Evolutionary conservation across 1,139 yeast species (phyloP), one percentile per base, ranked within the genome.

Genomic region (Yamadazyma kanchanaburiensis): DNA sequence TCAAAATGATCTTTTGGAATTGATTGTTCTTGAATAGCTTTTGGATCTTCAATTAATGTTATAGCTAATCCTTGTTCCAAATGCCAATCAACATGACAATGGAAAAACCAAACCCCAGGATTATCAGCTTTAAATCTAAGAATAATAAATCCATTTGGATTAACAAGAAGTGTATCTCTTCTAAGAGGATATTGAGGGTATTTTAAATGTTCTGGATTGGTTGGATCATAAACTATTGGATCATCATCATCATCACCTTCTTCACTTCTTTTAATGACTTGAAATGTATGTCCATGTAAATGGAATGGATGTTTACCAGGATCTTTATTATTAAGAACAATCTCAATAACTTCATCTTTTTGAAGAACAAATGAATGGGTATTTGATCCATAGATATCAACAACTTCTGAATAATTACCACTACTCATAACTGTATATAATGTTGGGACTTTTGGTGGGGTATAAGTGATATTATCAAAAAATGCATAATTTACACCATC

Each of bases 401-500:
- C 46, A 51, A 81, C 69, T 25, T 70, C 61, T 20, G 81, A 75
- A 21, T 31, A 37, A 5, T 46, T 33, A 30, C 84, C 87, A 30
- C 94, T 76, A 24, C 83, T 66, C 45, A 86, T 53, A n/a, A 76
- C 94, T 3, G 95, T 75, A 55, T 73, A 70, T 40, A 89, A 62
- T 3, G 89, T 68, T 24, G 97, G 97, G 11, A 88, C 91, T 57
- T 78, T 80, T 34, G 96, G 95, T 22, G 74, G 55, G 15, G 75
- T 68, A 59, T 75, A 89, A n/a, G 94, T 70, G 43, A 80, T 67
- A 54, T 83, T 80, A 67, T 88, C 86, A 77, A 89, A 86, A 60
- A 88, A 80, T 7, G 96, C 96, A 53, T 88, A 89, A 60, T 84
- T 86, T 37, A 83, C 68, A 57, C 97, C 97, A 53, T 86, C 69